phyloP scores from a whole-genome alignment of 2,329 filamentous ascomycete species.

The Neofusicoccum sp. region DNA sequence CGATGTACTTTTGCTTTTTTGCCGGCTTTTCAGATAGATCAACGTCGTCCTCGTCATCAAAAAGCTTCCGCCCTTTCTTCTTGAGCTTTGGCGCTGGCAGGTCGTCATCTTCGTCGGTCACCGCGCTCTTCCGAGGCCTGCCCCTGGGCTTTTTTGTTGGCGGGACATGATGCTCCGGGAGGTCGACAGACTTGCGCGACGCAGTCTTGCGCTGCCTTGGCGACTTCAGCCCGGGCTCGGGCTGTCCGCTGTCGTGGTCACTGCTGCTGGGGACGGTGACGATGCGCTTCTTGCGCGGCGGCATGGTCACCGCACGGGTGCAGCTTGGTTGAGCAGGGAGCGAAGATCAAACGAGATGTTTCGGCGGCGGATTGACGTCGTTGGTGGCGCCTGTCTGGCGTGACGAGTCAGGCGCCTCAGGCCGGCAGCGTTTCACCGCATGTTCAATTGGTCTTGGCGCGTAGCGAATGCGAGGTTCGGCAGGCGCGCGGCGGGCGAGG shows the following conservation, averaged over 20 bases:
- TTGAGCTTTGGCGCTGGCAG: conserved; percentile 2
- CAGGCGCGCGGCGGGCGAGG: neutral
- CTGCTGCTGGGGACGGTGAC: conserved; percentile 15
- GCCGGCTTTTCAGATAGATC: conserved; percentile 16
- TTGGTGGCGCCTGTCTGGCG: conserved; percentile 8
- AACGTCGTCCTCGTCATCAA: neutral
- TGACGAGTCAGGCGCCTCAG: conserved; percentile 12
- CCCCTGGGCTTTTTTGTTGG: conserved; percentile 11
- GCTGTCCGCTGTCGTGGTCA: conserved; percentile 1
- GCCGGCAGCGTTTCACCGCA: conserved; percentile 12
- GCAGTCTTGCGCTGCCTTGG: neutral
- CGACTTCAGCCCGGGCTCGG: neutral
- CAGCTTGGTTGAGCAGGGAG: neutral
- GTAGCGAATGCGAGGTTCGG: neutral
- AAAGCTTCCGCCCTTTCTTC: neutral
- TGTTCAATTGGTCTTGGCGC: neutral
- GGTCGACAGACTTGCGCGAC: conserved; percentile 4
- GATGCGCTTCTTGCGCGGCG: conserved; percentile 11
- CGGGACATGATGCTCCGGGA: neutral
- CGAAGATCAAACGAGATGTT: neutral
- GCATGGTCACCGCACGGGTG: conserved; percentile 12
- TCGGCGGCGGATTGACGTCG: conserved; percentile 3
- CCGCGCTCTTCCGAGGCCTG: conserved; percentile 11
- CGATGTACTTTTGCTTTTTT: conserved; percentile 41
- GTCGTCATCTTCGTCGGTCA: neutral